These are phyloP conservation scores for Pythium folliculosum DNA, from an alignment of 352 stramenopile species.

Conservation along the genomic window DNA sequence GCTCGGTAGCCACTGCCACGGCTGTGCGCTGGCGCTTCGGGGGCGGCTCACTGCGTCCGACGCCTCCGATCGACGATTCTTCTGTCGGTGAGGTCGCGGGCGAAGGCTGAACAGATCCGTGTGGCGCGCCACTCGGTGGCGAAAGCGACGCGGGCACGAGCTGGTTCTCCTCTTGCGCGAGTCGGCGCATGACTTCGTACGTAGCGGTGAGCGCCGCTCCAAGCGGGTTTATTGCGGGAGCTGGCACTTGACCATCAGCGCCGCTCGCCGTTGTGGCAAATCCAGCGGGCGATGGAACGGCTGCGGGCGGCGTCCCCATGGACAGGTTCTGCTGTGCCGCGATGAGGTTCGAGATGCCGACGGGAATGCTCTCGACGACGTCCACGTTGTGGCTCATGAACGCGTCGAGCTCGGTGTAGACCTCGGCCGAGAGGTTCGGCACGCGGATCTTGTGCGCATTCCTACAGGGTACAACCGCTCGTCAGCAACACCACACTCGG, in stretches of 20 bases:
- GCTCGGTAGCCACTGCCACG: neutral
- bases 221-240: neutral
- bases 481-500: neutral
- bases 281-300: neutral
- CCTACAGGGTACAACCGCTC: neutral
- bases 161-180: slow-evolving; percentile 30
- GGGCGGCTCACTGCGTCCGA: neutral
- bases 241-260: neutral
- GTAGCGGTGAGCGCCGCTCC: slow-evolving; percentile 6
- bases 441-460: slow-evolving; percentile 44
- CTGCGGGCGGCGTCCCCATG: neutral
- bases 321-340: slow-evolving; percentile 17
- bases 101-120: neutral
- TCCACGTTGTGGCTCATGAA: slow-evolving; percentile 35
- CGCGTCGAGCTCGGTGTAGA: slow-evolving; percentile 55
- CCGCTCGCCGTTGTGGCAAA: neutral
- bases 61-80: too few species aligned
- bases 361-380: neutral
- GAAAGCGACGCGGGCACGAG: neutral
- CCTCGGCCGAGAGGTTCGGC: slow-evolving; percentile 50
- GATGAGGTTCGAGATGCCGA: slow-evolving; percentile 5
- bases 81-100: neutral
- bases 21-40: slow-evolving; percentile 16
- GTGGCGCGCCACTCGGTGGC: neutral
- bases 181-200: slow-evolving; percentile 26